phyloP scores from a whole-genome alignment of 768 basidiomycete species.

The Suillus luteus region DNA sequence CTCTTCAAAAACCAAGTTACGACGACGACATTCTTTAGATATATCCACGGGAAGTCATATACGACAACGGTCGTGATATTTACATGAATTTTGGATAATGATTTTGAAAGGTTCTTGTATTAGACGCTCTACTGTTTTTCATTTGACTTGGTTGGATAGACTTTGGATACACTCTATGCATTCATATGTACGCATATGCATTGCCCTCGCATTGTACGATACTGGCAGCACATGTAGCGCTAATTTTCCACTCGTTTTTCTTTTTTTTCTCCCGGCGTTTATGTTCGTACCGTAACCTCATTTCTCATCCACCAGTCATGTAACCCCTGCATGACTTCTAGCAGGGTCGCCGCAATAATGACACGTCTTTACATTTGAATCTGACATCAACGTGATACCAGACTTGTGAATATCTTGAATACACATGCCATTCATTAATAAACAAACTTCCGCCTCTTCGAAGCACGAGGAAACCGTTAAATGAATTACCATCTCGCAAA shows the following conservation, averaged over 20 bases:
- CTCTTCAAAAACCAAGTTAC: conserved; percentile 42
- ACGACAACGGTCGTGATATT: neutral
- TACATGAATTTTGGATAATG: neutral
- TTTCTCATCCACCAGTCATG: conserved; percentile 2
- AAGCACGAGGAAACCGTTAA: conserved; percentile 1
- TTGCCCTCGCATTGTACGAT: conserved; percentile 1
- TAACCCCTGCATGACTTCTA: neutral
- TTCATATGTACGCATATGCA: neutral
- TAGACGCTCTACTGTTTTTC: neutral
- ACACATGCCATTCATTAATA: conserved; percentile 7
- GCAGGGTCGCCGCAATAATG: neutral
- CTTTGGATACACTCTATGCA: conserved; percentile 13
- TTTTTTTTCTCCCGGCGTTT: neutral
- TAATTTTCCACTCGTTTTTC: conserved; percentile 22
- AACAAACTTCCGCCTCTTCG: neutral
- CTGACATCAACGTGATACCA: neutral
- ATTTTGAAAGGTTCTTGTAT: conserved; percentile 1
- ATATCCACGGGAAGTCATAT: conserved; percentile 11
- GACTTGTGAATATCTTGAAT: neutral
- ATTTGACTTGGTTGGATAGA: neutral
- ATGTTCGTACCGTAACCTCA: neutral
- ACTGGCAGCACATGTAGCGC: conserved; percentile 26
- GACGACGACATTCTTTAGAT: conserved; percentile 55
- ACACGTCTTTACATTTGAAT: neutral
- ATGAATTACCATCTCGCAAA: conserved; percentile 4